Conservation (phyloP, 208 protist genomes). For the Crithidia fasciculata region DNA sequence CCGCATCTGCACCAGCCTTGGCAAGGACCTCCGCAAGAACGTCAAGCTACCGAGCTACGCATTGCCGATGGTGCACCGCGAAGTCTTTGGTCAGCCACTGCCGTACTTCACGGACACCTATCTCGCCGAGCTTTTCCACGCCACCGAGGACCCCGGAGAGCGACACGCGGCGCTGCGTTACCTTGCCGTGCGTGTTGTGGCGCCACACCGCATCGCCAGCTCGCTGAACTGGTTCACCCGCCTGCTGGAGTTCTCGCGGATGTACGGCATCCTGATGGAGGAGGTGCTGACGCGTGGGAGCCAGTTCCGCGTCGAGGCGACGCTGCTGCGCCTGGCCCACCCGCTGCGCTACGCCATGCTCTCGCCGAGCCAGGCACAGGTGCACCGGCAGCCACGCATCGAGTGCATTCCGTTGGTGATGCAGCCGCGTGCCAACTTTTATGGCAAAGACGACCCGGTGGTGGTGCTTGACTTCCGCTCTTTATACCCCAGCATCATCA, state of each 20-base stretch:
- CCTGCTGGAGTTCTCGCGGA: slow-evolving; percentile 66
- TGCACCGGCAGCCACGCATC: slow-evolving; percentile 74
- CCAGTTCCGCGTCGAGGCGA: slow-evolving; percentile 89
- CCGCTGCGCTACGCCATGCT: slow-evolving; percentile 73
- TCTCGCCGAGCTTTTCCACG: slow-evolving; percentile 49
- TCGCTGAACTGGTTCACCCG: slow-evolving; percentile 66
- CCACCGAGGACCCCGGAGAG: slow-evolving; percentile 1
- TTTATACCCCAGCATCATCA: slow-evolving; percentile 99
- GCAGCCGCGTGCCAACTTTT: slow-evolving; percentile 73
- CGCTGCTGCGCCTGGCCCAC: slow-evolving; percentile 71
- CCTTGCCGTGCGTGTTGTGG: slow-evolving; percentile 50
- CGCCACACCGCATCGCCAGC: slow-evolving; percentile 59
- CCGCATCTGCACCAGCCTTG: slow-evolving; percentile 65
- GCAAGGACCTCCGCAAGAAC: slow-evolving; percentile 65
- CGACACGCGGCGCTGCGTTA: slow-evolving; percentile 51
- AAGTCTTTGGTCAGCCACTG: slow-evolving; percentile 55
- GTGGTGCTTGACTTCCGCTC: slow-evolving; percentile 99
- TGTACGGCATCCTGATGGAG: slow-evolving; percentile 83
- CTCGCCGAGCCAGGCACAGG: slow-evolving; percentile 61
- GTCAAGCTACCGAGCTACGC: slow-evolving; percentile 64
- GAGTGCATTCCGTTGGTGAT: slow-evolving; percentile 84
- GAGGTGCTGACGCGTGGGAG: slow-evolving; percentile 81
- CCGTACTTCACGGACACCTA: slow-evolving; percentile 72
- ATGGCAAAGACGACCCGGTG: slow-evolving; percentile 88
- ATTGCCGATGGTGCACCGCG: slow-evolving; percentile 55